Percentiles rank a stretch among this genome's conserved stretches.
These are phyloP conservation scores for Endothia cerciana DNA, from an alignment of 2,329 filamentous ascomycete species.

Conservation along the genomic window DNA sequence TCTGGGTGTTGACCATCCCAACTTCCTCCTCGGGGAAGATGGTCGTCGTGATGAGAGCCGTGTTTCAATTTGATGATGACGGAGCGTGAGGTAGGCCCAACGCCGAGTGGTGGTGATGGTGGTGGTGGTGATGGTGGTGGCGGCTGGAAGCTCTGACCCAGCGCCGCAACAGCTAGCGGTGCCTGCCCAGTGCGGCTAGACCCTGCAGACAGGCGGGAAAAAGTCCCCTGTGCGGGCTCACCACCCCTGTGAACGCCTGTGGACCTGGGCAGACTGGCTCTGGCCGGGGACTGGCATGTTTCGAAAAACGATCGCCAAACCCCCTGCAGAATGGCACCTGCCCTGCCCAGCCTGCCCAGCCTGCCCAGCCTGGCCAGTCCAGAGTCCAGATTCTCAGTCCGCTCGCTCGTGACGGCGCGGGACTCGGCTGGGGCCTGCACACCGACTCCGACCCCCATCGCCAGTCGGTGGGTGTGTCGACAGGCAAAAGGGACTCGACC, in stretches of 20 bases:
- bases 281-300: not conserved
- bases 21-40: not conserved
- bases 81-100: not conserved
- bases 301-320: not conserved
- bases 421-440: conserved; percentile 9
- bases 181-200: conserved; percentile 6
- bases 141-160: not conserved
- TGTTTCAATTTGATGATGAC: conserved; percentile 12
- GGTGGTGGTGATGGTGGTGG: not conserved
- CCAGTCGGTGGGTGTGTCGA: not conserved
- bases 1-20: not conserved
- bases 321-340: conserved; percentile 13
- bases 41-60: not conserved
- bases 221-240: not conserved
- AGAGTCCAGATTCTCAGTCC: not conserved
- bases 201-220: not conserved
- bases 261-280: conserved; percentile 6
- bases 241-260: not conserved
- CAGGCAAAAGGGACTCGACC: not conserved
- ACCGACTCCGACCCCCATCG: conserved; percentile 12
- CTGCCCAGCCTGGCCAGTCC: no score
- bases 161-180: not conserved
- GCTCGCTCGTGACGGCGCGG: not conserved
- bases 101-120: not conserved
- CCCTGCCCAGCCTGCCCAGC: conserved; percentile 7